Evolutionary conservation across 2,329 filamentous ascomycete genomes (phyloP).

Genomic region (Fusarium lyarnte): DNA sequence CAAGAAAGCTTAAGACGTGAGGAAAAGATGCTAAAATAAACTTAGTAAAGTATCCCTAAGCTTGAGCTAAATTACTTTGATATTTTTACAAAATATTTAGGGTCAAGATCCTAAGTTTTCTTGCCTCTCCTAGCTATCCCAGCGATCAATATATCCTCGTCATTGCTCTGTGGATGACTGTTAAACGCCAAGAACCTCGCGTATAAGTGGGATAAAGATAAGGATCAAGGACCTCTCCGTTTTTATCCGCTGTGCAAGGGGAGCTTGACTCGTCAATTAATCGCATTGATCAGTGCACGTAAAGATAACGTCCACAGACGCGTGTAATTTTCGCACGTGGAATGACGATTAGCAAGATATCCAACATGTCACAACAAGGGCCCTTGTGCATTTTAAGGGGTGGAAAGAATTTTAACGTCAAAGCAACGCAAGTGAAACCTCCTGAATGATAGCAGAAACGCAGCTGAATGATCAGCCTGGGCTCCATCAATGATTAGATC

Average conservation of each 20-base stretch:
- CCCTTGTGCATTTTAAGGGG: neutral
- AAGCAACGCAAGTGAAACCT: neutral
- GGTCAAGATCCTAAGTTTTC: too few species aligned
- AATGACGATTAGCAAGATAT: neutral
- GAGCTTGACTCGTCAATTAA: neutral
- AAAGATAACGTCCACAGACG: neutral
- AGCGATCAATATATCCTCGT: fast-evolving
- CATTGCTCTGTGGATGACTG: neutral
- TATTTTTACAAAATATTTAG: too few species aligned
- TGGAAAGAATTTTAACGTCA: neutral
- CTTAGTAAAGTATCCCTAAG: too few species aligned
- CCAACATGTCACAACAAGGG: neutral
- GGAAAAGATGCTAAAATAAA: too few species aligned
- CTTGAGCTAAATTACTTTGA: too few species aligned
- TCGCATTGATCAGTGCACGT: neutral
- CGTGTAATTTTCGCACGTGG: neutral
- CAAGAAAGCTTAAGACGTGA: too few species aligned
- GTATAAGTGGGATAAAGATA: neutral
- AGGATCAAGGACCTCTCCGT: neutral
- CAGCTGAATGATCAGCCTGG: neutral
- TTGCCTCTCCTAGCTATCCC: neutral
- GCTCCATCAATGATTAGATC: neutral
- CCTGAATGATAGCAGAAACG: neutral
- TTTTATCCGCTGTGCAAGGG: neutral
- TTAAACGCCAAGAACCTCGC: neutral